Evolutionary conservation across 306 rosid genomes (phyloP).

Genomic region (Begonia peltatifolia): DNA sequence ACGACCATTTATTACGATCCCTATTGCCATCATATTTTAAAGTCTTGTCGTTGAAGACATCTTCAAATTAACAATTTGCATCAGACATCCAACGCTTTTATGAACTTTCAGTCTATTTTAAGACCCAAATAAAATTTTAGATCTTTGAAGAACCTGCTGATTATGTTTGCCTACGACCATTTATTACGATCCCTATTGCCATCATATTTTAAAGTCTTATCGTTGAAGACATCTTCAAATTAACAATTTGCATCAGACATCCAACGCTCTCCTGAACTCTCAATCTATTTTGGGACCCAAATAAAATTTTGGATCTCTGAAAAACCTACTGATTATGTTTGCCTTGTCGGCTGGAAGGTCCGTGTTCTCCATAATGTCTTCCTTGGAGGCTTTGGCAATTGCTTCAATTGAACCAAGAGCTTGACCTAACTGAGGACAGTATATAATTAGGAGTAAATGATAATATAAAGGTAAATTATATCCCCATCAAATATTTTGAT

Average conservation of each 20-base stretch:
- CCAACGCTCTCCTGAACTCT: neutral
- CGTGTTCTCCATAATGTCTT: slow-evolving; percentile 59
- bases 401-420: slow-evolving; percentile 86
- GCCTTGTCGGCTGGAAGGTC: slow-evolving; percentile 86
- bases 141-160: slow-evolving; percentile 65
- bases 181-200: too few species aligned
- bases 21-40: too few species aligned
- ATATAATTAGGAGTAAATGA: slow-evolving; percentile 6
- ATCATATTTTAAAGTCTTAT: too few species aligned
- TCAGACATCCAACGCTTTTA: too few species aligned
- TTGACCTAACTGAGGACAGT: slow-evolving; percentile 58
- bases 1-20: too few species aligned
- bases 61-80: too few species aligned
- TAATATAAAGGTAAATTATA: too few species aligned
- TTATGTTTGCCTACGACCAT: slow-evolving; percentile 40
- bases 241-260: too few species aligned
- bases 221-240: too few species aligned
- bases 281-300: slow-evolving; percentile 51
- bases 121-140: slow-evolving; percentile 55
- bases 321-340: slow-evolving; percentile 45
- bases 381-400: slow-evolving; percentile 66
- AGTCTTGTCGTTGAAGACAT: too few species aligned
- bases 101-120: slow-evolving; percentile 31
- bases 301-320: slow-evolving; percentile 63
- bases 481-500: too few species aligned